Base-by-base conservation (phyloP, 345 rosid genomes). In the Nasturtium officinale region DNA sequence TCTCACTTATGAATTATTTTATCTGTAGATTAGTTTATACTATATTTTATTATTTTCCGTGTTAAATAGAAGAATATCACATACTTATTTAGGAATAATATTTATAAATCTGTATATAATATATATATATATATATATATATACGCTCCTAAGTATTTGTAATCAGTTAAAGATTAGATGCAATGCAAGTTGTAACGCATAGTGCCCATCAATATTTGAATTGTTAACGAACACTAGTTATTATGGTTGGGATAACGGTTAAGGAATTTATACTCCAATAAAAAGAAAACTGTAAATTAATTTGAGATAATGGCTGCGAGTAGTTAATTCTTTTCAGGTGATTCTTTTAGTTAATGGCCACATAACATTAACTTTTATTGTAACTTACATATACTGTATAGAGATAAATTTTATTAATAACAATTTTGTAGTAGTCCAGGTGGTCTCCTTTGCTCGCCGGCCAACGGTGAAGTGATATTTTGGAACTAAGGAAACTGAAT, bases 111-210 rank as follows among this genome's bases (percentile, higher is more conserved):
- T n/a, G n/a, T n/a, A n/a, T n/a, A n/a, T n/a, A n/a, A n/a, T n/a
- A n/a, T n/a, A n/a, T n/a, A n/a, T n/a, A n/a, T n/a, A n/a, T n/a
- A 9, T 1, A 2, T 6, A 32, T 32, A 6, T 32, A 32, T n/a
- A 17, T 5, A 28, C 5, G 28, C 25, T 45, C 17, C 15, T 1
- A 10, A 9, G 35, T 42, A 5, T 25, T 23, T 42, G 50, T 61
- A 13, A 25, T 21, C 7, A 40, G 40, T 63, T 46, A n/a, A 45
- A 45, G 54, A 26, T 45, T 45, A 64, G 18, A 47, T n/a, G n/a
- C n/a, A n/a, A n/a, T n/a, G n/a, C n/a, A n/a, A n/a, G n/a, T n/a
- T 64, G 46, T 33, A 65, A 65, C 58, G 69, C 15, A 48, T 20
- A 46, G 32, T 13, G 15, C 30, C 20, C 32, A 48, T 45, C n/a